These are phyloP conservation scores for Botryotinia calthae DNA, from an alignment of 2,329 filamentous ascomycete genomes.

Conservation along the genomic window DNA sequence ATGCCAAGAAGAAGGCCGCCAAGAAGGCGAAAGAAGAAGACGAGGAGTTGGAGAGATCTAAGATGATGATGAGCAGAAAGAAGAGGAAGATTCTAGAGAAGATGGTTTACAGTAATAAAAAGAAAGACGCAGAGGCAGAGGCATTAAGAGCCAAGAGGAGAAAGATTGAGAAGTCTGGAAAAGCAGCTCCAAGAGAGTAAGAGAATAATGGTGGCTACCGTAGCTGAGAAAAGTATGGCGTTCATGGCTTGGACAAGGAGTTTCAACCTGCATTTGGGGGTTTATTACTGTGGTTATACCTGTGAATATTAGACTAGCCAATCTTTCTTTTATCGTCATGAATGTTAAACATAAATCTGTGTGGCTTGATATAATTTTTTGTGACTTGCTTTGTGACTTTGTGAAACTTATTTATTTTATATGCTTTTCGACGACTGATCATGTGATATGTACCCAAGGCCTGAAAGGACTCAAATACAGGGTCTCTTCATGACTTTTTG, in stretches of 20 bases:
- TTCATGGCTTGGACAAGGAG: conserved; percentile 23
- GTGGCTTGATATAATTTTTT: neutral
- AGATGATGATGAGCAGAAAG: conserved; percentile 98
- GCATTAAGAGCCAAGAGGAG: conserved; percentile 85
- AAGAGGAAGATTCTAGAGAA: conserved; percentile 97
- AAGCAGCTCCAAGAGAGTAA: conserved; percentile 31
- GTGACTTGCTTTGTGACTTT: neutral
- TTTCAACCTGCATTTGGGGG: conserved; percentile 20
- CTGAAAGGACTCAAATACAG: neutral
- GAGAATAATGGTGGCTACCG: conserved; percentile 4
- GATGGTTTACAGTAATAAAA: conserved; percentile 94
- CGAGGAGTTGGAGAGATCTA: conserved; percentile 86
- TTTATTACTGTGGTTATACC: conserved; percentile 10
- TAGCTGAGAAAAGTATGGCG: conserved; percentile 31
- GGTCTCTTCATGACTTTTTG: conserved; percentile 7
- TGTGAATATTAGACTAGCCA: conserved; percentile 19
- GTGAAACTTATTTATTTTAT: neutral
- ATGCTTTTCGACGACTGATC: neutral
- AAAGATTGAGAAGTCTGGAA: conserved; percentile 67
- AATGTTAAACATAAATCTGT: neutral
- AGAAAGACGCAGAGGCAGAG: conserved; percentile 87
- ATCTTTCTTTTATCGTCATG: conserved; percentile 9
- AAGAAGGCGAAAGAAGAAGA: conserved; percentile 73
- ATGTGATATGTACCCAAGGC: neutral
- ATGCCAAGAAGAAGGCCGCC: conserved; percentile 65